Base-by-base conservation (phyloP, 2,329 filamentous ascomycete species). In the Phyllosticta citriasiana region DNA sequence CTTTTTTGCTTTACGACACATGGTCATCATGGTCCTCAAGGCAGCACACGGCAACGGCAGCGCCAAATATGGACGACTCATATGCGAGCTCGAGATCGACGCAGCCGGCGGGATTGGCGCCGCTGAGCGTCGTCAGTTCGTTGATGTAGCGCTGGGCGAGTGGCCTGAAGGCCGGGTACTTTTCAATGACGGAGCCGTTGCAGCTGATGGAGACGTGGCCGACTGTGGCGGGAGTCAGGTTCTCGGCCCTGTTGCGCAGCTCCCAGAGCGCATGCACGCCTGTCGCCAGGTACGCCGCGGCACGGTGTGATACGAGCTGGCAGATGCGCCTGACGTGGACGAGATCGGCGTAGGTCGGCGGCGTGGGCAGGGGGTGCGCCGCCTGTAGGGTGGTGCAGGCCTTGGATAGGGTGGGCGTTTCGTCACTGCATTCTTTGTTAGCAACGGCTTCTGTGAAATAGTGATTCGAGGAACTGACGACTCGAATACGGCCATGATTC, bases 141-240 rank as follows among this genome's bases (percentile, higher is more conserved):
- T 90, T 78, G 55, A 92, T 74, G 66, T 85, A 84, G 5, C 70
- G 70, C 71, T 92, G 88, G 67, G 85, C 86, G 52, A 76, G 79
- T 33, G 72, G 73, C 24, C 82, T 77, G 71, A 91, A 93, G 7
- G 78, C 77, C 0, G 89, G 88, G 69, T 92, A 93, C 67, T 87
- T 86, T 73, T 92, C 88, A 57, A 92, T 85, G 57, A 93, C 88
- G 27, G 86, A 88, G 53, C 89, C 89, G 69, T 90, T 91, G 73
- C 87, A 92, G 3, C 87, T 87, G n/a, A 93, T 77, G 51, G 76
- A 76, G 58, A 78, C 71, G 63, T 70, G 71, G 24, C 70, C 74
- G 7, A 70, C 71, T 3, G 65, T 62, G 33, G 63, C 65, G 22
- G 73, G 70, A 5, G 69, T 66, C 12, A 77, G 59, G 12, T 72